Conservation (phyloP, 148 eudicot genomes). For the Bassia scoparia region DNA sequence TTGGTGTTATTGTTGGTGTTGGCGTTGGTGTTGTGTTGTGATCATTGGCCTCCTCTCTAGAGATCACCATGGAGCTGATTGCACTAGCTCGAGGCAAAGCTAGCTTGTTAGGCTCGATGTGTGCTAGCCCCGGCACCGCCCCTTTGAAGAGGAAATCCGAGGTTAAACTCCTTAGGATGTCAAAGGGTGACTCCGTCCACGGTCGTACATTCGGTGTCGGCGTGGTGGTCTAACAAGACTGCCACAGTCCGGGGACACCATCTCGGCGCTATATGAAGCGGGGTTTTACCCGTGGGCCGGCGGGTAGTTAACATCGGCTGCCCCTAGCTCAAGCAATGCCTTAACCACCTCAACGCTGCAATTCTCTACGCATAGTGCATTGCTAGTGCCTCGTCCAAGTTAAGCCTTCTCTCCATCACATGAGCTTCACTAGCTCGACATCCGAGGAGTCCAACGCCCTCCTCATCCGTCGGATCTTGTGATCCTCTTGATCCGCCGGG, state of each 20-base stretch:
- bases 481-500: conserved; percentile 57
- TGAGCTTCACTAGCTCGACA: conserved; percentile 85
- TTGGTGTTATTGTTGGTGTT: not conserved
- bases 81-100: conserved; percentile 85
- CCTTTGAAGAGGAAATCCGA: conserved; percentile 93
- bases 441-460: conserved; percentile 92
- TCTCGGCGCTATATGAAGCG: conserved; percentile 88
- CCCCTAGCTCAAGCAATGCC: conserved; percentile 83
- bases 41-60: conserved; percentile 64
- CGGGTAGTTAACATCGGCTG: conserved; percentile 86
- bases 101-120: conserved; percentile 95
- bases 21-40: not conserved
- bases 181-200: conserved; percentile 79
- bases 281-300: conserved; percentile 77
- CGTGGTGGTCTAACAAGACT: conserved; percentile 90
- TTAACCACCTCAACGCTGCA: conserved; percentile 90
- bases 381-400: conserved; percentile 80
- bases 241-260: conserved; percentile 98
- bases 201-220: conserved; percentile 82
- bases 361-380: conserved; percentile 84
- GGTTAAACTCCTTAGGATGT: conserved; percentile 69
- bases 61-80: conserved; percentile 92
- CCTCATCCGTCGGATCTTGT: conserved; percentile 80
- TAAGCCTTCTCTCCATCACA: conserved; percentile 96
- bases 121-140: conserved; percentile 74